Percentiles rank a stretch among this genome's conserved stretches.
phyloP scores from a whole-genome alignment of 305 asterid species.

The Solanum aculeatissimum region DNA sequence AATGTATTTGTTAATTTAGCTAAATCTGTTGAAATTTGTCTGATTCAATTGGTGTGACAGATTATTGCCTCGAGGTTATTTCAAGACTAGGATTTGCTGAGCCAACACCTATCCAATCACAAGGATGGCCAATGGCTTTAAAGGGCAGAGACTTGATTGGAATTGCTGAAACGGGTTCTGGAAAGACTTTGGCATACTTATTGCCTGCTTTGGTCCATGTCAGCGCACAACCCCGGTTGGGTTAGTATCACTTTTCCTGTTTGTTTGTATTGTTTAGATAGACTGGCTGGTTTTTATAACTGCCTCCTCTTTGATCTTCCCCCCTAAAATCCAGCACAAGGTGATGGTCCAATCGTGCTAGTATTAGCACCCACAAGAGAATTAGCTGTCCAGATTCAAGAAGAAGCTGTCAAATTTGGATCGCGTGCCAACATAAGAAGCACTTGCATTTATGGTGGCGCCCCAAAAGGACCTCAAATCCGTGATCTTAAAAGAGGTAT shows the following conservation, averaged over 20 bases:
- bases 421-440: slow-evolving; percentile 54
- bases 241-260: slow-evolving; percentile 24
- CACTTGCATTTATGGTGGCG: slow-evolving; percentile 92
- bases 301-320: not conserved
- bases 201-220: slow-evolving; percentile 86
- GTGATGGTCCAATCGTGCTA: slow-evolving; percentile 80
- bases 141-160: slow-evolving; percentile 86
- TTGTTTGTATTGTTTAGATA: not conserved
- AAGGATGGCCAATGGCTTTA: slow-evolving; percentile 98
- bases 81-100: slow-evolving; percentile 62
- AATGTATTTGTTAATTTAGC: not conserved
- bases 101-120: slow-evolving; percentile 90
- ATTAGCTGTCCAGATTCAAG: slow-evolving; percentile 87
- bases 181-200: slow-evolving; percentile 80
- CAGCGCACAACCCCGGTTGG: slow-evolving; percentile 72
- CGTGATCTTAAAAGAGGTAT: slow-evolving; percentile 85
- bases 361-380: slow-evolving; percentile 94
- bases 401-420: slow-evolving; percentile 76
- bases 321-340: slow-evolving; percentile 34
- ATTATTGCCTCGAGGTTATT: slow-evolving; percentile 73
- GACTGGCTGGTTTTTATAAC: not conserved
- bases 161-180: slow-evolving; percentile 96
- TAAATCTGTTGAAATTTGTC: not conserved
- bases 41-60: slow-evolving; percentile 30
- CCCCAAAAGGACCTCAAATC: slow-evolving; percentile 93